Percentiles rank a stretch among this genome's conserved stretches.
Evolutionary conservation across 495 filamentous ascomycete genomes (phyloP).

Genomic region (Umbilicaria muhlenbergii): DNA sequence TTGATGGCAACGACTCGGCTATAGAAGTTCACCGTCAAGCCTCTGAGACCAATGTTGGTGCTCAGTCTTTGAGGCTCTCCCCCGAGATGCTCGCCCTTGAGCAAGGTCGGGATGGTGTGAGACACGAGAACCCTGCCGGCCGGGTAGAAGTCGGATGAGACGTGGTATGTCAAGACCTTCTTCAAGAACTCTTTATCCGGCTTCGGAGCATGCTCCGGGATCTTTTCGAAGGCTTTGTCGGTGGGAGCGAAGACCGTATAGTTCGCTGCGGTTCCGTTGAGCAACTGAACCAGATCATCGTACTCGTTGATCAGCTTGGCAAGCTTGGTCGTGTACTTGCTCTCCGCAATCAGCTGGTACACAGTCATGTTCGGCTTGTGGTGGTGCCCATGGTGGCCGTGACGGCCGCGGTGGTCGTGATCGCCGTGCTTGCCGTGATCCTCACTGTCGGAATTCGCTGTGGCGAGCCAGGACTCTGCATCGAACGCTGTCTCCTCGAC

Average conservation of each 20-base stretch:
- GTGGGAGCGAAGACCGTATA: constrained; percentile 70
- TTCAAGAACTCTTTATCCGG: constrained; percentile 50
- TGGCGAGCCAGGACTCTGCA: constrained; percentile 28
- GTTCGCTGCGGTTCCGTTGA: constrained; percentile 54
- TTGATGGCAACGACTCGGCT: constrained; percentile 47
- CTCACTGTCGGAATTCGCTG: constrained; percentile 14
- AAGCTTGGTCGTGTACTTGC: constrained; percentile 61
- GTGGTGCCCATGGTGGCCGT: constrained; percentile 8
- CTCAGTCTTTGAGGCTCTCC: constrained; percentile 51
- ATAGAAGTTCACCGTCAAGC: constrained; percentile 58
- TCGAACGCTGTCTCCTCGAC: constrained; percentile 24
- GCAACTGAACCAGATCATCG: constrained; percentile 47
- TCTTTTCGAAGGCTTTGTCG: constrained; percentile 55
- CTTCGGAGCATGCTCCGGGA: constrained; percentile 34
- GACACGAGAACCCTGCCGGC: constrained; percentile 37
- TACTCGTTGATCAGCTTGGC: constrained; percentile 55
- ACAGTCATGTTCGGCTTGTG: constrained; percentile 47
- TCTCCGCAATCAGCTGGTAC: constrained; percentile 57
- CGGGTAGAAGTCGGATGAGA: constrained; percentile 45
- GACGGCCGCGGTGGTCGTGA: background rate
- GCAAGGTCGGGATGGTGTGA: constrained; percentile 57
- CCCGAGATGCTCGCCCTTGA: constrained; percentile 38
- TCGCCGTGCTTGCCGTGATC: constrained; percentile 12
- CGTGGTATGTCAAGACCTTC: constrained; percentile 53
- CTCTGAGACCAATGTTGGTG: constrained; percentile 37